Evolutionary conservation across 108 stramenopile species (phyloP).

Genomic region (Chaetoceros muelleri): DNA sequence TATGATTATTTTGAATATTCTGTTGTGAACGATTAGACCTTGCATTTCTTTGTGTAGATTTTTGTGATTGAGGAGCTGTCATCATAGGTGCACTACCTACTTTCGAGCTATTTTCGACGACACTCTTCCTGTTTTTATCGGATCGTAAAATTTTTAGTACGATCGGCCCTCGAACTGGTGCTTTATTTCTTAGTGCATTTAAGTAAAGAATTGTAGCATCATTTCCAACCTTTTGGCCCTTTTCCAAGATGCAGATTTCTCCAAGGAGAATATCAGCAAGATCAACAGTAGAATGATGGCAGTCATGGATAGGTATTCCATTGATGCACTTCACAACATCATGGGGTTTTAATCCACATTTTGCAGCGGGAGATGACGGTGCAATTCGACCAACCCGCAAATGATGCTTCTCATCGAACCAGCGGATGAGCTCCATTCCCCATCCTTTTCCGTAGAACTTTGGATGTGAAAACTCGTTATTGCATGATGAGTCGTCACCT

Average conservation of each 20-base stretch:
- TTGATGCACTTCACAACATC: constrained; percentile 16
- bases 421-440: constrained; percentile 24
- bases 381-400: constrained; percentile 19
- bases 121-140: neutral
- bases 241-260: neutral
- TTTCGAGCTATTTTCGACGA: neutral
- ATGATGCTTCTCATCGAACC: constrained; percentile 10
- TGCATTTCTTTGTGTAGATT: neutral
- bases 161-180: neutral
- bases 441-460: constrained; percentile 11
- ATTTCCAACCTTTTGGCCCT: neutral
- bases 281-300: neutral
- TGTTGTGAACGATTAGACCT: neutral
- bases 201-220: neutral
- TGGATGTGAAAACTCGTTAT: too few species aligned
- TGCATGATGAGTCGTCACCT: too few species aligned
- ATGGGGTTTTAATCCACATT: constrained; percentile 13
- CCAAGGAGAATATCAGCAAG: constrained; percentile 13
- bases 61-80: neutral
- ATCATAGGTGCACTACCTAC: neutral
- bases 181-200: neutral
- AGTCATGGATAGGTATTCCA: neutral
- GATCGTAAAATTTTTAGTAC: neutral
- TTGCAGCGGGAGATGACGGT: constrained; percentile 13
- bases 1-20: neutral